Base-by-base conservation (phyloP, 2,329 filamentous ascomycete genomes). In the Talaromyces sp. region DNA sequence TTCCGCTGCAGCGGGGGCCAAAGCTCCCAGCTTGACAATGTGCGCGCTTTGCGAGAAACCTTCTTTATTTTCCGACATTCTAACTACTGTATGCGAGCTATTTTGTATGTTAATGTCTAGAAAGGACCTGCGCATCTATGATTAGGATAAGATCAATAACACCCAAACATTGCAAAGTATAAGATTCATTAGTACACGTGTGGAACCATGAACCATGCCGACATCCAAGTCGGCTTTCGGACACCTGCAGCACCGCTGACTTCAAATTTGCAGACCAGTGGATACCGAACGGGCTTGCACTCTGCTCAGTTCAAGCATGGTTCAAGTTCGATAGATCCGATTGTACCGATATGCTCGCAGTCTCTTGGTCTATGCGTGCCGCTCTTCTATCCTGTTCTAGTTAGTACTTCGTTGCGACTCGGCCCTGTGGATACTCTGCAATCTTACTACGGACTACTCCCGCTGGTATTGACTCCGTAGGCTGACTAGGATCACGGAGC, bases 1-100 rank as follows among this genome's bases (percentile, higher is more conserved):
- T 29, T 13, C 17, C 33, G 17, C 24, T 2, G 16, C 5, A 33
- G 27, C 5, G 41, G 27, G 27, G 41, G 42, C 43, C 51, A 49
- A 53, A 52, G 51, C 45, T 49, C 51, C 33, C n/a, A 22, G n/a
- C 19, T 9, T 40, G 33, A 29, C 22, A 29, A 47, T 39, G 20
- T 19, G 7, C 14, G 30, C 30, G 13, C 37, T 39, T 47, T 47
- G 33, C 42, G 14, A 24, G 20, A 4, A 27, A 27, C 24, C 30
- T n/a, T n/a, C 20, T 37, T 47, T 29, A 19, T 40, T 41, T 32
- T 48, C 36, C 24, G 46, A 48, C n/a, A n/a, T n/a, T n/a, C n/a
- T n/a, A n/a, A n/a, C n/a, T n/a, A n/a, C n/a, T n/a, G n/a, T n/a
- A n/a, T 32, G 30, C 35, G 36, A 47, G 4, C 4, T 0, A 43